phyloP scores from a whole-genome alignment of 768 basidiomycete species.

The Mycena galopus region DNA sequence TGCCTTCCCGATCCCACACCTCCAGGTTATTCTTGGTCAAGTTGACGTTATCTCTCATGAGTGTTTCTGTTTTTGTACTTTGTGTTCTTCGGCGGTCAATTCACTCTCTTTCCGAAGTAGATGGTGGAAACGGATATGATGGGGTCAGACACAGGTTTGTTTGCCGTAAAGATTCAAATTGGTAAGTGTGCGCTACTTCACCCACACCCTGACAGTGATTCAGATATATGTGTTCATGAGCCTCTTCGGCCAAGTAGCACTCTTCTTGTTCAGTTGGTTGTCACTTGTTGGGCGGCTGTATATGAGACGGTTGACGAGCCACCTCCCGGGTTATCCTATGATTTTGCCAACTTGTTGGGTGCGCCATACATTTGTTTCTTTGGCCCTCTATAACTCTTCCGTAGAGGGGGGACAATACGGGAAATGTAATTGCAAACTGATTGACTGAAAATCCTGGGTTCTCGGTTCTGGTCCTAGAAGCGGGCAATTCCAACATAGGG shows the following conservation, averaged over 20 bases:
- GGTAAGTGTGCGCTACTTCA: background rate
- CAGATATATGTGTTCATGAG: background rate
- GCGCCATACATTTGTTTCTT: background rate
- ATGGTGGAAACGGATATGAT: background rate
- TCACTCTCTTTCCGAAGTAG: background rate
- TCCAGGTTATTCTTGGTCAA: background rate
- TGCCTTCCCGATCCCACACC: too few relatives aligned
- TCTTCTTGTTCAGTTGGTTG: background rate
- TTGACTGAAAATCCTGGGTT: constrained; percentile 35
- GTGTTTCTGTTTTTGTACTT: background rate
- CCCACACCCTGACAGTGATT: background rate
- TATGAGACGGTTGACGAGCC: constrained; percentile 16
- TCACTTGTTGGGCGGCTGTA: constrained; percentile 4
- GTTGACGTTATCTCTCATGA: background rate
- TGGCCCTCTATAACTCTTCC: background rate
- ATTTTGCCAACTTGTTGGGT: constrained; percentile 28
- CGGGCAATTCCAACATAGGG: constrained; percentile 22
- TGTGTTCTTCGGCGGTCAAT: background rate
- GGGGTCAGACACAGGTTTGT: background rate
- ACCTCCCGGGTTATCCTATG: constrained; percentile 7
- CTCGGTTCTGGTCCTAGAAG: constrained; percentile 38
- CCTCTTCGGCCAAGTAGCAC: background rate
- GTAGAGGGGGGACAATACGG: constrained; percentile 33
- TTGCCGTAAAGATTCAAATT: background rate
- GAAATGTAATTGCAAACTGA: constrained; percentile 31